These are phyloP conservation scores for Inosperma sp. DNA, from an alignment of 768 basidiomycete species.

Conservation along the genomic window DNA sequence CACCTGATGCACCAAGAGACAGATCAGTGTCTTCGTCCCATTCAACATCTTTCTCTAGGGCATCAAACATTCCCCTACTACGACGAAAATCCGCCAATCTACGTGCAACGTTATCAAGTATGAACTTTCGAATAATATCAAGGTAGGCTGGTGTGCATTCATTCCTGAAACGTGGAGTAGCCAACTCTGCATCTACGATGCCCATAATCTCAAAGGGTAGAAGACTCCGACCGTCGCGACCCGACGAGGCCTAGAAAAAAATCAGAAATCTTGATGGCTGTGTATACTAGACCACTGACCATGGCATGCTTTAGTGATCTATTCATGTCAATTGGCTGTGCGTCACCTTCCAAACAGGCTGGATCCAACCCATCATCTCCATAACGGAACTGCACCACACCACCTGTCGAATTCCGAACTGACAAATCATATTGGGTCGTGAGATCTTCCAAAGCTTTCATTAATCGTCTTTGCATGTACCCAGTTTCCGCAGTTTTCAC, in stretches of 20 bases:
- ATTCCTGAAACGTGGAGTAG: slow-evolving; percentile 51
- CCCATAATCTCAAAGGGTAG: slow-evolving; percentile 85
- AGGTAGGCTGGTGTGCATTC: slow-evolving; percentile 74
- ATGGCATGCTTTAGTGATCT: slow-evolving; percentile 84
- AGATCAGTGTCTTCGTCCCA: slow-evolving; percentile 78
- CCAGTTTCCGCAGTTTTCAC: slow-evolving; percentile 99
- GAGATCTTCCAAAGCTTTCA: slow-evolving; percentile 98
- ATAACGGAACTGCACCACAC: slow-evolving; percentile 94
- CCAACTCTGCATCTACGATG: slow-evolving; percentile 60
- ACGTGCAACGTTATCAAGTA: slow-evolving; percentile 59
- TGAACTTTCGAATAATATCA: slow-evolving; percentile 63
- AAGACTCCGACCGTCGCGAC: slow-evolving; percentile 56
- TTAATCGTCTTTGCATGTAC: slow-evolving; percentile 97
- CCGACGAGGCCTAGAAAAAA: slow-evolving; percentile 52
- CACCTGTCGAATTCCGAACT: slow-evolving; percentile 91
- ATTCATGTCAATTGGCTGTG: slow-evolving; percentile 85
- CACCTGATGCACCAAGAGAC: slow-evolving; percentile 70
- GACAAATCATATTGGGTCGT: slow-evolving; percentile 95
- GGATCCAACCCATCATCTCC: slow-evolving; percentile 98
- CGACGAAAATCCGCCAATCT: slow-evolving; percentile 64
- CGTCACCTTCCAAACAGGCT: slow-evolving; percentile 92
- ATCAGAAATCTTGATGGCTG: not conserved
- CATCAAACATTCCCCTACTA: slow-evolving; percentile 79
- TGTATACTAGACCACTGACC: slow-evolving; percentile 38
- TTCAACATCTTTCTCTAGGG: slow-evolving; percentile 64